A percentile compares a stretch with the other conserved stretches of the same genome.
These are phyloP conservation scores for Globisporangium barbulae DNA, from an alignment of 352 stramenopile species.

Conservation along the genomic window DNA sequence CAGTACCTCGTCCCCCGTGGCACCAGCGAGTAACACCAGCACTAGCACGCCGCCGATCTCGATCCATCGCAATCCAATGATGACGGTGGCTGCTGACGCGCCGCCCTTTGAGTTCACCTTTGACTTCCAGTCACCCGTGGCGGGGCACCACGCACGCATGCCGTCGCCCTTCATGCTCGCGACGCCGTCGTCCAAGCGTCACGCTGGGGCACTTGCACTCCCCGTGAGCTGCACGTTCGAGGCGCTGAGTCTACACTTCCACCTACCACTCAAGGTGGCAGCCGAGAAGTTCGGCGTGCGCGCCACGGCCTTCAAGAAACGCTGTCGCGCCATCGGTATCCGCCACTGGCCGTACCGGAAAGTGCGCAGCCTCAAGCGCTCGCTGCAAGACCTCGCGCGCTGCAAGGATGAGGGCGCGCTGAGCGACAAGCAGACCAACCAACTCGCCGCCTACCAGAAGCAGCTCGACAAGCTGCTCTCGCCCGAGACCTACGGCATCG, in stretches of 20 bases:
- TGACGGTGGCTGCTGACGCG: constrained; percentile 5
- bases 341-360: constrained; percentile 74
- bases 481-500: constrained; percentile 50
- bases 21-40: constrained; percentile 1
- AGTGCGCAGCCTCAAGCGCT: constrained; percentile 66
- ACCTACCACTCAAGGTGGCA: constrained; percentile 61
- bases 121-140: constrained; percentile 45
- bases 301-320: constrained; percentile 74
- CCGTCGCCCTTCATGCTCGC: constrained; percentile 29
- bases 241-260: constrained; percentile 39
- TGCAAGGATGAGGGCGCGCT: constrained; percentile 48
- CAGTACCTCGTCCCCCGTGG: neutral
- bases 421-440: constrained; percentile 61
- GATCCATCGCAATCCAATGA: neutral
- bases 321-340: constrained; percentile 65
- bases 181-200: constrained; percentile 15
- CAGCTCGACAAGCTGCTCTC: constrained; percentile 65
- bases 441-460: constrained; percentile 55
- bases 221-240: constrained; percentile 37
- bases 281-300: constrained; percentile 75
- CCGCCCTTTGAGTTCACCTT: constrained; percentile 20
- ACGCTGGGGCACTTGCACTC: constrained; percentile 16
- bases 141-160: constrained; percentile 27
- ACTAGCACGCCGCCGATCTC: neutral
- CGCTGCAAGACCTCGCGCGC: constrained; percentile 55